phyloP scores from a whole-genome alignment of 345 rosid genomes.

The Nephelium lappaceum region DNA sequence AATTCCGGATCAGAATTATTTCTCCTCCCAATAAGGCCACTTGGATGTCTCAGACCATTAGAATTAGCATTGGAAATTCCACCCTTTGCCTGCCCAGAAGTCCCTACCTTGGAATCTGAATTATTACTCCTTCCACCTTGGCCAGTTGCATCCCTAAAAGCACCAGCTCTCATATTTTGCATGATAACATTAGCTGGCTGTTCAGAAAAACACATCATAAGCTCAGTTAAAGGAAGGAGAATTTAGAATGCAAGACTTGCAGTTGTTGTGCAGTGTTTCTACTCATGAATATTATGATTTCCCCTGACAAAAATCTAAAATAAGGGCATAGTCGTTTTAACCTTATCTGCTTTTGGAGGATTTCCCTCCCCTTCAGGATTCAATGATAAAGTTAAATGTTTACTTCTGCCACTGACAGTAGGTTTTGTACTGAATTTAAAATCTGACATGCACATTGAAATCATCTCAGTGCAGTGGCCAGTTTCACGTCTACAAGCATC shows the following conservation, averaged over 20 bases:
- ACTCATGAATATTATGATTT: not conserved
- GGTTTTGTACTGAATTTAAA: conserved; percentile 12
- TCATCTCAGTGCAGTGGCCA: conserved; percentile 13
- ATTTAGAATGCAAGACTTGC: not conserved
- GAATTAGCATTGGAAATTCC: conserved; percentile 13
- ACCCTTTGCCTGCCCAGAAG: not conserved
- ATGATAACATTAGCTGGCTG: conserved; percentile 34
- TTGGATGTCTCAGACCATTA: conserved; percentile 4
- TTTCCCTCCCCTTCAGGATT: conserved; percentile 26
- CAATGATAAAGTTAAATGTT: conserved; percentile 21
- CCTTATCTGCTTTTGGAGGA: conserved; percentile 27
- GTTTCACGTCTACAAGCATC: conserved; percentile 13
- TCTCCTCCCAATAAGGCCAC: conserved; percentile 9
- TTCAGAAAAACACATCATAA: conserved; percentile 26
- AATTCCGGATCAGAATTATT: conserved; percentile 17
- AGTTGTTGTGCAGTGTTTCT: not conserved
- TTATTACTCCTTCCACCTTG: not conserved
- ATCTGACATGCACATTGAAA: conserved; percentile 10
- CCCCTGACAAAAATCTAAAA: not conserved
- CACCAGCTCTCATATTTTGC: conserved; percentile 14
- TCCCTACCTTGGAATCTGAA: not conserved
- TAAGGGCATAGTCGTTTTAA: conserved; percentile 11
- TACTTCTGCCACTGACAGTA: conserved; percentile 19
- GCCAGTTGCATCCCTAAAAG: conserved; percentile 11
- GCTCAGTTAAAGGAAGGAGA: conserved; percentile 9